phyloP scores from a whole-genome alignment of 2,329 filamentous ascomycete species.

The Colletotrichum plurivorum region DNA sequence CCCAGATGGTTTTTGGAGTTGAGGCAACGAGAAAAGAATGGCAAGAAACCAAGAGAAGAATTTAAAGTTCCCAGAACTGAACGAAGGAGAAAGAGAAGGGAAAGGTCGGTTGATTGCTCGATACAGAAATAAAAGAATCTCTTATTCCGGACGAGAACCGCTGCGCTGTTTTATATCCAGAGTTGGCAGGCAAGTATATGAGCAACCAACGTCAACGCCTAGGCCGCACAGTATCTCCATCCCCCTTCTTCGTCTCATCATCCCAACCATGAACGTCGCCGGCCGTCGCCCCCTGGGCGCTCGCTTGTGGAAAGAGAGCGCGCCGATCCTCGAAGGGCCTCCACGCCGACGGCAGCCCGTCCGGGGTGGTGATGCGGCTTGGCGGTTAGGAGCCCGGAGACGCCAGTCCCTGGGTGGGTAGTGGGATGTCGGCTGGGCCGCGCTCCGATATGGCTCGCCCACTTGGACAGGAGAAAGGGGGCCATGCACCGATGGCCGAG shows the following conservation, averaged over 20 bases:
- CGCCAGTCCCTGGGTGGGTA: neutral
- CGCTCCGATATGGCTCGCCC: constrained; percentile 16
- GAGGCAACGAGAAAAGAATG: constrained; percentile 25
- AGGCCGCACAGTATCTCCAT: neutral
- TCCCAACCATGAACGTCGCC: constrained; percentile 8
- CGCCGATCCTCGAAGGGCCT: constrained; percentile 16
- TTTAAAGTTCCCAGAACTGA: constrained; percentile 43
- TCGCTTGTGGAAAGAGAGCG: constrained; percentile 17
- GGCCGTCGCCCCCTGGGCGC: neutral
- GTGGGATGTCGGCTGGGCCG: constrained; percentile 21
- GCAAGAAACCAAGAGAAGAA: constrained; percentile 23
- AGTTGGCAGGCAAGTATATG: neutral
- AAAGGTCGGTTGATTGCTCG: constrained; percentile 24
- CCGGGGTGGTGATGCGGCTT: constrained; percentile 28
- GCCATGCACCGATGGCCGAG: no score
- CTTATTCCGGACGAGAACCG: neutral
- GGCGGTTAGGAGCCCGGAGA: constrained; percentile 16
- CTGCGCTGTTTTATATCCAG: constrained; percentile 21
- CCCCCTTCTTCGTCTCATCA: constrained; percentile 25
- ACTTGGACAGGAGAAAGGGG: constrained; percentile 1
- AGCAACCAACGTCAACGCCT: neutral
- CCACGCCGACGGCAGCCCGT: neutral
- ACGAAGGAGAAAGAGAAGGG: constrained; percentile 36
- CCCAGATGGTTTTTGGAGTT: constrained; percentile 36
- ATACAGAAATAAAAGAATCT: constrained; percentile 2